Conservation (phyloP, 1,284 basidiomycete genomes). For the Kwoniella shivajii region DNA sequence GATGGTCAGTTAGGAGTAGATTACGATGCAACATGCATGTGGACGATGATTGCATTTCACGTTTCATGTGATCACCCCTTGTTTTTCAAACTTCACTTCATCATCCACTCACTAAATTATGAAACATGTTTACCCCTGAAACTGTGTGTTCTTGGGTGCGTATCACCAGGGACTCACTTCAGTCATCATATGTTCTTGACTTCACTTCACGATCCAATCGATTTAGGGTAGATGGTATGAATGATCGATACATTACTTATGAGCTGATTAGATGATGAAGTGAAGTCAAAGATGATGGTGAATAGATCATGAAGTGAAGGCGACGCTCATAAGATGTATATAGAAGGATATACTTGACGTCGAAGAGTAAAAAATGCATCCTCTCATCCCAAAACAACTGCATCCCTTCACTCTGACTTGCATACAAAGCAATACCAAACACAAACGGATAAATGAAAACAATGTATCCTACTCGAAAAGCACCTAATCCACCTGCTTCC, state of each 20-base stretch:
- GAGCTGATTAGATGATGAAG: background rate
- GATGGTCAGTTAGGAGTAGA: background rate
- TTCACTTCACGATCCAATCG: conserved; percentile 12
- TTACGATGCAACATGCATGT: background rate
- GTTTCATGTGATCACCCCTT: background rate
- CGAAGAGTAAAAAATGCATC: background rate
- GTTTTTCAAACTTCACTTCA: conserved; percentile 4
- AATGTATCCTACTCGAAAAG: conserved; percentile 24
- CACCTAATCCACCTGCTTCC: conserved; percentile 16
- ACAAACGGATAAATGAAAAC: background rate
- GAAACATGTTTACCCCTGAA: background rate
- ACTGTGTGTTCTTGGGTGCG: background rate
- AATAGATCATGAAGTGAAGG: conserved; percentile 1
- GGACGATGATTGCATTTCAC: no score
- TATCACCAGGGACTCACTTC: background rate
- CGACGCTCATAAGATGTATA: background rate
- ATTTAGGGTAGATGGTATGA: background rate
- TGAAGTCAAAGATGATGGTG: conserved; percentile 1
- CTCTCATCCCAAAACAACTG: background rate
- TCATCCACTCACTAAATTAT: background rate
- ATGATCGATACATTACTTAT: background rate
- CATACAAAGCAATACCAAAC: background rate
- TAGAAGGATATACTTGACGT: background rate
- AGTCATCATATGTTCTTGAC: background rate
- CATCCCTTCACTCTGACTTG: background rate